These are phyloP conservation scores for Aquilaria agallochum DNA, from an alignment of 441 rosid species.

Conservation along the genomic window DNA sequence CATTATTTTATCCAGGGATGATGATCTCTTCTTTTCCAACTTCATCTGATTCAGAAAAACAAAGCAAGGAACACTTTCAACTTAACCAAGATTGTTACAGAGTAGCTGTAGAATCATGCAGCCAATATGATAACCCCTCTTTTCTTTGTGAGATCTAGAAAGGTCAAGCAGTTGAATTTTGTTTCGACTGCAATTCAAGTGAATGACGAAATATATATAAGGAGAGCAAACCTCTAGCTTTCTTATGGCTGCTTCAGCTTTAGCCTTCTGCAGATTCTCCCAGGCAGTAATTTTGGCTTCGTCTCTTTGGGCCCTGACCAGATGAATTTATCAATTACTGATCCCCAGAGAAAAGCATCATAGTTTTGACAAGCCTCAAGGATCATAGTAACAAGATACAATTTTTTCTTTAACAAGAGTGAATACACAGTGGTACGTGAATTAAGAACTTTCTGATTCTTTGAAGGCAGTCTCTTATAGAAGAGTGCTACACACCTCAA, in stretches of 20 bases:
- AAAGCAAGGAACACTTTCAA: conserved; percentile 9
- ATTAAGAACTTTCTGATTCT: no score
- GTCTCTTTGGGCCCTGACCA: conserved; percentile 63
- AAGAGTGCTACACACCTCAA: no score
- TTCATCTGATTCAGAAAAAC: conserved; percentile 63
- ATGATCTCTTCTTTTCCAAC: conserved; percentile 88
- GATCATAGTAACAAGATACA: no score
- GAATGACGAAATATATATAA: conserved; percentile 8
- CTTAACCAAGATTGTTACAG: not conserved
- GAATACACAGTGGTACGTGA: no score
- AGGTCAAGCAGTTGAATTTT: conserved; percentile 12
- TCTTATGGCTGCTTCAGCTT: conserved; percentile 85
- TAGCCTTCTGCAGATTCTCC: conserved; percentile 96
- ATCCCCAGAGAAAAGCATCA: not conserved
- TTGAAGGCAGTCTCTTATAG: no score
- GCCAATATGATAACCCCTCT: not conserved
- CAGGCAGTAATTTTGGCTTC: conserved; percentile 88
- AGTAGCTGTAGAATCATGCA: not conserved
- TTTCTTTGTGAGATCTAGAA: not conserved
- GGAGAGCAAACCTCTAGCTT: conserved; percentile 72
- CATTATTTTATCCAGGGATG: conserved; percentile 93
- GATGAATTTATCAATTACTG: conserved; percentile 1
- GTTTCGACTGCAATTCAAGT: not conserved
- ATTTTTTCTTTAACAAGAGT: no score
- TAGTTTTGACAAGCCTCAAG: not conserved